Conservation (phyloP, 495 filamentous ascomycete genomes). For the Hypoxylon rickii region DNA sequence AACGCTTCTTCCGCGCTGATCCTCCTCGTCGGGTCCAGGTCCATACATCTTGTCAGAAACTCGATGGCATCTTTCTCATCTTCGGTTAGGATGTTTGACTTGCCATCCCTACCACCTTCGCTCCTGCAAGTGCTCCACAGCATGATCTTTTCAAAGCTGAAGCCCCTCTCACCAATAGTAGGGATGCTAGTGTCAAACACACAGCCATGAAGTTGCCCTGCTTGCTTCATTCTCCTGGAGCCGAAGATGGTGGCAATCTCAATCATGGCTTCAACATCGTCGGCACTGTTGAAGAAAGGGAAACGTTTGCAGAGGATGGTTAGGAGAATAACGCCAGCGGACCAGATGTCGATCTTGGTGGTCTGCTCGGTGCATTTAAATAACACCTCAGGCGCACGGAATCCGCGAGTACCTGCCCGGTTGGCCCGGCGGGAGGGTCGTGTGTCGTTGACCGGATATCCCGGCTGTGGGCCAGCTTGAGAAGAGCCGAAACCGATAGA, state of each 20-base stretch:
- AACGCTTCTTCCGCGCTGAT: constrained; percentile 75
- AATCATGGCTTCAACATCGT: constrained; percentile 95
- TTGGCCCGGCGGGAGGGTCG: constrained; percentile 90
- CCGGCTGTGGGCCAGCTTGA: constrained; percentile 57
- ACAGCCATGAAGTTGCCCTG: constrained; percentile 79
- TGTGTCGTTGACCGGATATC: constrained; percentile 84
- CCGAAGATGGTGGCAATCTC: constrained; percentile 97
- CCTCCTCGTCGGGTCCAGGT: constrained; percentile 70
- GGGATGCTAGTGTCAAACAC: constrained; percentile 91
- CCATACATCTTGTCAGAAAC: constrained; percentile 71
- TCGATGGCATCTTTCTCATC: constrained; percentile 69
- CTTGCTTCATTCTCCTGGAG: constrained; percentile 75
- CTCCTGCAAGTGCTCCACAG: constrained; percentile 80
- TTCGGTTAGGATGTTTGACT: constrained; percentile 50
- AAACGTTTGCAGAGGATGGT: constrained; percentile 89
- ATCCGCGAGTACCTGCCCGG: constrained; percentile 92
- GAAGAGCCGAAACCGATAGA: constrained; percentile 46
- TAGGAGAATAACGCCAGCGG: constrained; percentile 88
- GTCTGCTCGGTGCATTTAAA: constrained; percentile 97
- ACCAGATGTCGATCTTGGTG: constrained; percentile 98
- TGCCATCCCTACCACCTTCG: constrained; percentile 48
- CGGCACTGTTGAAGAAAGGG: constrained; percentile 96
- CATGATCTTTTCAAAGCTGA: constrained; percentile 86
- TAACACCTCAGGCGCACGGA: constrained; percentile 93
- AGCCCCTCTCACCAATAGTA: constrained; percentile 82